phyloP scores from a whole-genome alignment of 257 asterid genomes.

The Fraxinus quadrangulata region DNA sequence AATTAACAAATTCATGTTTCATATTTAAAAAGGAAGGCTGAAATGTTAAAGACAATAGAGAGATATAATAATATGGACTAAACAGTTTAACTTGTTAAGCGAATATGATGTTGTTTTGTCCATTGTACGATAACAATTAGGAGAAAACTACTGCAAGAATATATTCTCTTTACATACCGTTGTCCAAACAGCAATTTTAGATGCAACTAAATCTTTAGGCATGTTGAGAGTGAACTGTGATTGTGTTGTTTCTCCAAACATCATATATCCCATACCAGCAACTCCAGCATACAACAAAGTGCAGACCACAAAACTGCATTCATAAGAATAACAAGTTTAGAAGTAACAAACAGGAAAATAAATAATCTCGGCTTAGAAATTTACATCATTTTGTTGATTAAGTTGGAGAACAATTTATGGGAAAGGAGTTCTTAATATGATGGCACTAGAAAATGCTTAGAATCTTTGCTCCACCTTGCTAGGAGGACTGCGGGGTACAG shows the following conservation, averaged over 20 bases:
- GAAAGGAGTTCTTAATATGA: constrained; percentile 4
- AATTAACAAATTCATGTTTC: too few species aligned
- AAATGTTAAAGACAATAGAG: background rate
- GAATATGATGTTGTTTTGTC: background rate
- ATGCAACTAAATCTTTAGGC: constrained; percentile 72
- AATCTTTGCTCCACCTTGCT: constrained; percentile 46
- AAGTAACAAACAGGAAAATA: background rate
- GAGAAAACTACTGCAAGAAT: background rate
- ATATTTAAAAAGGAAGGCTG: background rate
- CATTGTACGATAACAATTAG: background rate
- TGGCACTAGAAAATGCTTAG: background rate
- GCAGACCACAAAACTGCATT: constrained; percentile 75
- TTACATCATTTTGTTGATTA: background rate
- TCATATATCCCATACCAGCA: constrained; percentile 80
- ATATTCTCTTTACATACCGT: constrained; percentile 51
- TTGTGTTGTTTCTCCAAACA: constrained; percentile 74
- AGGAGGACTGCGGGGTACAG: constrained; percentile 80
- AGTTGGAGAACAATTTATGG: background rate
- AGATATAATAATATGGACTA: constrained; percentile 23
- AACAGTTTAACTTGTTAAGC: background rate
- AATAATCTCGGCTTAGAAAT: background rate
- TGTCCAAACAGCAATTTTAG: constrained; percentile 93
- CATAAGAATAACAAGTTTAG: background rate
- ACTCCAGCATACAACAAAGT: constrained; percentile 72
- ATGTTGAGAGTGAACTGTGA: constrained; percentile 96